Evolutionary conservation across 768 basidiomycete genomes (phyloP).

Genomic region (Pisolithus orientalis): DNA sequence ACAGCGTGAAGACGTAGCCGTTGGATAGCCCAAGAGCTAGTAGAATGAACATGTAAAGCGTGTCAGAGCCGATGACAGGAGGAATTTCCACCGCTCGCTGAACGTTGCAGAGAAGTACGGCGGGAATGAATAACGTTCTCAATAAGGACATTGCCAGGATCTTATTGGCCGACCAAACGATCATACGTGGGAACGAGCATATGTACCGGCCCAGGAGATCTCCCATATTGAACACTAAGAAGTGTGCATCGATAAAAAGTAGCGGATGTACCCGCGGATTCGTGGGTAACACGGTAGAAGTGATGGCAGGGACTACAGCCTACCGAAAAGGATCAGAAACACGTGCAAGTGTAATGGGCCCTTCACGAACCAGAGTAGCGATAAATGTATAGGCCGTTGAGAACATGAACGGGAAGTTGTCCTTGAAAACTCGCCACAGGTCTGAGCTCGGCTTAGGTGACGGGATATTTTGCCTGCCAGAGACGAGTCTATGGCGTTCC

Average conservation of each 20-base stretch:
- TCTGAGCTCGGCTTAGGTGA: constrained; percentile 34
- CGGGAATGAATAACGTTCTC: constrained; percentile 77
- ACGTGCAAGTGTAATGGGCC: background rate
- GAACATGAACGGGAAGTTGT: constrained; percentile 64
- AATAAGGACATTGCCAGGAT: constrained; percentile 59
- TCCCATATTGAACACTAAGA: constrained; percentile 68
- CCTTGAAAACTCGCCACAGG: constrained; percentile 49
- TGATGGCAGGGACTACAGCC: constrained; percentile 87
- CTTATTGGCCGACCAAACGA: constrained; percentile 62
- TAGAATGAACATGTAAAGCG: constrained; percentile 68
- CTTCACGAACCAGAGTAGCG: constrained; percentile 65
- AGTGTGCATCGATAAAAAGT: constrained; percentile 76
- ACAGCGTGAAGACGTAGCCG: constrained; percentile 72
- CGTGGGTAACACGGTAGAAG: constrained; percentile 65
- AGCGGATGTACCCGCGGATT: constrained; percentile 66
- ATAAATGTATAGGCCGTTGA: constrained; percentile 72
- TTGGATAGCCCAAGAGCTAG: constrained; percentile 72
- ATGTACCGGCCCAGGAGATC: constrained; percentile 66
- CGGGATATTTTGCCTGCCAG: constrained; percentile 19
- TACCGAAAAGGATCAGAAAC: constrained; percentile 24
- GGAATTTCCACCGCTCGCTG: constrained; percentile 36
- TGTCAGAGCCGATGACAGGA: constrained; percentile 65
- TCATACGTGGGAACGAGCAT: constrained; percentile 58
- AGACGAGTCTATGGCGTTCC: constrained; percentile 31
- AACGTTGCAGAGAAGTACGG: constrained; percentile 88